Evolutionary conservation across 192 early-diverging fungal species (phyloP).

Genomic region (Backusella circina): DNA sequence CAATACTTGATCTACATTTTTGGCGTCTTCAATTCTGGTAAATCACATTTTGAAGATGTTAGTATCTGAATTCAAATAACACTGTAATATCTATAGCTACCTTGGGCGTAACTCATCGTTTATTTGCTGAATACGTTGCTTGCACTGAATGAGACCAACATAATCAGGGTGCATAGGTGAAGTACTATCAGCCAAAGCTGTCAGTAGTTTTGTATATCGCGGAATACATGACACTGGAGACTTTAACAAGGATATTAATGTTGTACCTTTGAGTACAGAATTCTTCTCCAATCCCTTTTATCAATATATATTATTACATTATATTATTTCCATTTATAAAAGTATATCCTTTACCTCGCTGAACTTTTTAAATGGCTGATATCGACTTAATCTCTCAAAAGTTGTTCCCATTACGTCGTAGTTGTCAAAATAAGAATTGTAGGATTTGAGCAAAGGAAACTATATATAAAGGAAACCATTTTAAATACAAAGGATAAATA

Average conservation of each 20-base stretch:
- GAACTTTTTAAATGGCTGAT: conserved; percentile 31
- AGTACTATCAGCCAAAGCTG: conserved; percentile 14
- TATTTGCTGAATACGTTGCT: conserved; percentile 12
- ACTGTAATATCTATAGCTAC: conserved; percentile 9
- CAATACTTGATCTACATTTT: conserved; percentile 23
- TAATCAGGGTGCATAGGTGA: conserved; percentile 34
- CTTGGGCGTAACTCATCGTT: conserved; percentile 2
- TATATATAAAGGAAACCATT: neutral
- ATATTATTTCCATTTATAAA: neutral
- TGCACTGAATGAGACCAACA: conserved; percentile 14
- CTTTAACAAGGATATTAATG: conserved; percentile 20
- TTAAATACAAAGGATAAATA: neutral
- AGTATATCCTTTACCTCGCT: conserved; percentile 18
- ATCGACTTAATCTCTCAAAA: conserved; percentile 22
- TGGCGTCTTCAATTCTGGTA: conserved; percentile 12
- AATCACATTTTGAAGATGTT: neutral
- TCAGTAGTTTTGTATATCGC: conserved; percentile 12
- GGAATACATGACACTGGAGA: conserved; percentile 16
- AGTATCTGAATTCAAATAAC: neutral
- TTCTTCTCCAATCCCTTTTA: conserved; percentile 23
- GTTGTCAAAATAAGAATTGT: conserved; percentile 20
- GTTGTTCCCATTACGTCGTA: conserved; percentile 23
- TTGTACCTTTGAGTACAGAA: conserved; percentile 4
- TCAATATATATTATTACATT: neutral
- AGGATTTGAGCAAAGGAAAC: conserved; percentile 9